Base-by-base conservation (phyloP, 2,329 filamentous ascomycete species). In the Fusarium xylarioides region DNA sequence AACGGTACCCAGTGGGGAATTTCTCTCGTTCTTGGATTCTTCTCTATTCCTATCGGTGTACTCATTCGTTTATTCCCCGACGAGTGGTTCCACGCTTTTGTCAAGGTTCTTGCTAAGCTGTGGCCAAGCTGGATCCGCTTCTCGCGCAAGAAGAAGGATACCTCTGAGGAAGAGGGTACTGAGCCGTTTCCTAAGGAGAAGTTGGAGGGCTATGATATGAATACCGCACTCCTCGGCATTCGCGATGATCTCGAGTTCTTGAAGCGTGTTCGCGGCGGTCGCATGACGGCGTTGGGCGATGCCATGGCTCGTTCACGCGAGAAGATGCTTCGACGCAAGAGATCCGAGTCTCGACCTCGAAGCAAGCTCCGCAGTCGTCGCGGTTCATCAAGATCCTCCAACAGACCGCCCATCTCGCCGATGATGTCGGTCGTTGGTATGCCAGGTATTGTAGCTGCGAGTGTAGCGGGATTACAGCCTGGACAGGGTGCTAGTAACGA, bases 1-100 rank as follows among this genome's bases (percentile, higher is more conserved):
- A 90, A 90, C 63, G 91, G 89, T 49, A 83, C 87, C 32, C 92
- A 97, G 77, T 97, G 94, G 95, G 94, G 87, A 21, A 89, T 95
- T 63, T 96, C 93, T 5, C 88, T 97, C 59, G 86, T 94, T 19
- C 87, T 95, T 42, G 93, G 94, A 18, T 85, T 91, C 63, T 85
- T 95, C 7, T 95, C 94, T 7, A 85, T 97, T 6, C 93, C 93
- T 0, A 9, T 93, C 91, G 30, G 92, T 93, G 75, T 83, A 92
- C 80, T 91, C 16, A 91, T 97, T 58, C 91, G 95, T 59, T 84
- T 91, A 21, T 87, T 95, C 63, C 95, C 94, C 0, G 93, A 97
- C 73, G 85, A 86, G 26, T 83, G 81, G 81, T 75, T 81, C 68
- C 61, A 66, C 28, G 61, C 61, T 3, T 32, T 74, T 5, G 72